Evolutionary conservation across 2,329 filamentous ascomycete genomes (phyloP).

Genomic region (Fusarium beomiforme): DNA sequence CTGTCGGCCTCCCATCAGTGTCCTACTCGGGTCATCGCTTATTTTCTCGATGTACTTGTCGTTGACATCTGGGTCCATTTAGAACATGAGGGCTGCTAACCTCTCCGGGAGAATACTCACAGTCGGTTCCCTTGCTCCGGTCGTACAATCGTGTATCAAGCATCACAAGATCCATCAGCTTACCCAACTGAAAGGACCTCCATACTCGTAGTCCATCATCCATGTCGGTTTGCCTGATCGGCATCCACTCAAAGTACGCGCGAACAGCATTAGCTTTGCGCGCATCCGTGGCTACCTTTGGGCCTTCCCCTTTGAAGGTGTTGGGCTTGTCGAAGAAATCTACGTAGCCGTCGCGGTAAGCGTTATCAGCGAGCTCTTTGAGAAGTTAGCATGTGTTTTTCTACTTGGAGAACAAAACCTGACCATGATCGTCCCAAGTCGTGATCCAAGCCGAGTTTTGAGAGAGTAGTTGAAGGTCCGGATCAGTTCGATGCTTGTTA

Average conservation of each 20-base stretch:
- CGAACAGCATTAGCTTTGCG: constrained; percentile 2
- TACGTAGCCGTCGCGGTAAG: background rate
- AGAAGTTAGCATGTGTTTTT: rapidly evolving
- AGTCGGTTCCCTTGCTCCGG: background rate
- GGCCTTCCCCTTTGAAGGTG: background rate
- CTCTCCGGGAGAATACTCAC: background rate
- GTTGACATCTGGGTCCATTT: background rate
- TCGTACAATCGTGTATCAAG: background rate
- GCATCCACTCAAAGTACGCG: constrained; percentile 6
- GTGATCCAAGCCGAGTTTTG: constrained; percentile 1
- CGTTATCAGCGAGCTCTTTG: background rate
- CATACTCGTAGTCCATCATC: background rate
- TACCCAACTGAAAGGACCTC: background rate
- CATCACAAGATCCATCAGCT: background rate
- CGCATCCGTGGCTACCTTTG: background rate
- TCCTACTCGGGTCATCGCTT: background rate
- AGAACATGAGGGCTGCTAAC: rapidly evolving
- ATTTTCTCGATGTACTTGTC: background rate
- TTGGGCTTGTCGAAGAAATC: background rate
- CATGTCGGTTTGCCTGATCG: background rate
- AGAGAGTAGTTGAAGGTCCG: background rate
- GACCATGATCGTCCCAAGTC: constrained; percentile 3
- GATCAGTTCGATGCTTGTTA: background rate
- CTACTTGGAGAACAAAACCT: rapidly evolving
- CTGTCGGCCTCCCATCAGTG: background rate